These are phyloP conservation scores for Ceratocystis huliohia DNA, from an alignment of 2,329 filamentous ascomycete genomes.

Conservation along the genomic window DNA sequence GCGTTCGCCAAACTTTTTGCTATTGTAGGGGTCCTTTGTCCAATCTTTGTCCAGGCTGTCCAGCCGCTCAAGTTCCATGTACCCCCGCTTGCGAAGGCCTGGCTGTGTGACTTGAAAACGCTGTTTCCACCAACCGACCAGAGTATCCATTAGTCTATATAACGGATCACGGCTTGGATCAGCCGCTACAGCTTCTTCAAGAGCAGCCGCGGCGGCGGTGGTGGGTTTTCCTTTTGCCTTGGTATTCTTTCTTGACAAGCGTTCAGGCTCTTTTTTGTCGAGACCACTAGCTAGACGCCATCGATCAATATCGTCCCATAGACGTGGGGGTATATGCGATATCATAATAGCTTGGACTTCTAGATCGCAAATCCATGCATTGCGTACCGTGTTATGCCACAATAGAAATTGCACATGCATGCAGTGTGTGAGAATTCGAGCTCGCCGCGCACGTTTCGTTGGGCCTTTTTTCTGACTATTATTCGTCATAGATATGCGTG, in stretches of 20 bases:
- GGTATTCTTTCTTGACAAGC: constrained; percentile 26
- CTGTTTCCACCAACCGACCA: constrained; percentile 83
- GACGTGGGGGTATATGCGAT: constrained; percentile 53
- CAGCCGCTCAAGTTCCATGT: constrained; percentile 63
- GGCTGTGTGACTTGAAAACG: constrained; percentile 65
- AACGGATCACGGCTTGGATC: constrained; percentile 77
- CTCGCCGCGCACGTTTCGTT: constrained; percentile 68
- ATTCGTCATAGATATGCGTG: constrained; percentile 48
- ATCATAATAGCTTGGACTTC: constrained; percentile 65
- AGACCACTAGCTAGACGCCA: constrained; percentile 60
- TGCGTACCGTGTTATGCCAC: constrained; percentile 79
- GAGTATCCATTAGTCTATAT: constrained; percentile 57
- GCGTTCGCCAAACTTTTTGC: constrained; percentile 60
- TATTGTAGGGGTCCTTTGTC: constrained; percentile 48
- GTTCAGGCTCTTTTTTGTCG: constrained; percentile 26
- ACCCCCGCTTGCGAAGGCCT: constrained; percentile 77
- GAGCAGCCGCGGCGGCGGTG: constrained; percentile 43
- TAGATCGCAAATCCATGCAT: constrained; percentile 68
- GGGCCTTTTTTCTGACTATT: constrained; percentile 65
- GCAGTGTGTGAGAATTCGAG: constrained; percentile 68
- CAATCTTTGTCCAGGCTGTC: constrained; percentile 63
- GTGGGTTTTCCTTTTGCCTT: constrained; percentile 31
- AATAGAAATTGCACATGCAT: constrained; percentile 79
- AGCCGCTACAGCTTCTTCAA: constrained; percentile 52
- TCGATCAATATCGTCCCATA: constrained; percentile 60